phyloP scores from a whole-genome alignment of 2,329 filamentous ascomycete genomes.

The Saccharata proteae region DNA sequence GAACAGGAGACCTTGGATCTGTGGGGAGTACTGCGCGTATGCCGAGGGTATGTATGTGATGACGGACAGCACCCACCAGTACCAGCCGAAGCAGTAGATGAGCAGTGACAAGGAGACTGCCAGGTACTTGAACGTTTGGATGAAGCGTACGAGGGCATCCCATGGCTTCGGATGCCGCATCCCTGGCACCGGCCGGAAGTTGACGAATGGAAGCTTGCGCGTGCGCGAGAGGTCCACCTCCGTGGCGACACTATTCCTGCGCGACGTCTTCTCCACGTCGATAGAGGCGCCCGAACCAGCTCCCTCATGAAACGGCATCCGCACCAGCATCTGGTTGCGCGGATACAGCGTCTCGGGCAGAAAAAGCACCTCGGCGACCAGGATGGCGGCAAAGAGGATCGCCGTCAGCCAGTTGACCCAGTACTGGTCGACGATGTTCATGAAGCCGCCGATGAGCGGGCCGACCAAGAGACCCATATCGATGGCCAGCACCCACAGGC shows the following conservation, averaged over 20 bases:
- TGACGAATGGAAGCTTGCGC: conserved; percentile 33
- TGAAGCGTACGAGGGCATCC: conserved; percentile 34
- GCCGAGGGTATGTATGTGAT: conserved; percentile 43
- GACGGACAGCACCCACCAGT: conserved; percentile 45
- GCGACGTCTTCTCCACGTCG: conserved; percentile 13
- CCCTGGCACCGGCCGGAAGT: conserved; percentile 35
- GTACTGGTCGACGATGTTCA: conserved; percentile 33
- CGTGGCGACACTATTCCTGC: conserved; percentile 9
- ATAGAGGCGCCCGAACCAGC: conserved; percentile 9
- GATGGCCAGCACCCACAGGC: conserved; percentile 46
- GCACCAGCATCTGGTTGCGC: conserved; percentile 35
- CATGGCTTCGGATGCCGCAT: conserved; percentile 40
- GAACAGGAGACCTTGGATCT: conserved; percentile 43
- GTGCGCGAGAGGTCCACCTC: conserved; percentile 23
- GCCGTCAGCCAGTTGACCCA: conserved; percentile 46
- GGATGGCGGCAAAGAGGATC: conserved; percentile 38
- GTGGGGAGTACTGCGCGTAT: conserved; percentile 35
- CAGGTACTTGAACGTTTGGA: conserved; percentile 35
- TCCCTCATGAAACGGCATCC: conserved; percentile 20
- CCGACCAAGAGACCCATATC: conserved; percentile 40
- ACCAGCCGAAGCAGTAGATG: conserved; percentile 42
- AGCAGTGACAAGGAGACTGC: conserved; percentile 35
- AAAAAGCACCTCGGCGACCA: conserved; percentile 37
- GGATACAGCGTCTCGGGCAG: conserved; percentile 48
- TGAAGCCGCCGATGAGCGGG: conserved; percentile 40